Evolutionary conservation across 139 green algal species (phyloP).

Genomic region (Chlamydomonas sp.): DNA sequence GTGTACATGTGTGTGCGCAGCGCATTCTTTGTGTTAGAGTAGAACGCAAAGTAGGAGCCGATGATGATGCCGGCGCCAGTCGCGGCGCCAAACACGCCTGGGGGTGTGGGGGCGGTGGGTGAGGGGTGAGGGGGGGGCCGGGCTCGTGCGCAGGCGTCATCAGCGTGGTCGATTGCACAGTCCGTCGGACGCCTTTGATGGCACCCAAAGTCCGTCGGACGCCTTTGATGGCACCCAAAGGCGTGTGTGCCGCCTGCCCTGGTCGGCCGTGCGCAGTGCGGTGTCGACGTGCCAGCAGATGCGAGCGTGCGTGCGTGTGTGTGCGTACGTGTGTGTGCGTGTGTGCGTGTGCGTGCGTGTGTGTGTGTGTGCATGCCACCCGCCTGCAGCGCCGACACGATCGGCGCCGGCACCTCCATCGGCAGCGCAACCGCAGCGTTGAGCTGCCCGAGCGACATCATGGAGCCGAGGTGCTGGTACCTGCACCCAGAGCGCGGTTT

Average conservation of each 20-base stretch:
- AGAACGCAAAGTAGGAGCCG: slow-evolving; percentile 91
- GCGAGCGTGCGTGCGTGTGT: not conserved
- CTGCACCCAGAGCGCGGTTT: not conserved
- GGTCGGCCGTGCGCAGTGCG: too few species aligned
- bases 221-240: too few species aligned
- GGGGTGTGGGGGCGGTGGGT: too few species aligned
- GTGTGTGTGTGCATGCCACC: too few species aligned
- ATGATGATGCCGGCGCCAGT: slow-evolving; percentile 88
- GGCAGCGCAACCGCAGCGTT: slow-evolving; percentile 75
- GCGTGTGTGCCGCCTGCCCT: too few species aligned
- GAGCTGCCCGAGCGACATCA: slow-evolving; percentile 85
- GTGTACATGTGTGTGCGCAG: too few species aligned
- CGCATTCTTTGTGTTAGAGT: slow-evolving; percentile 53
- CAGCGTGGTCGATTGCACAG: not conserved
- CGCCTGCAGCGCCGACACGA: slow-evolving; percentile 21
- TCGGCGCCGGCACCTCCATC: slow-evolving; percentile 44
- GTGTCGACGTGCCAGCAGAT: too few species aligned
- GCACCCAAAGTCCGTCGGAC: too few species aligned
- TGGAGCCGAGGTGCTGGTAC: slow-evolving; percentile 96
- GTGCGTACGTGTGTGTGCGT: too few species aligned
- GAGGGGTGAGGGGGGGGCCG: slow-evolving; percentile 9
- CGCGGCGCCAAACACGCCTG: slow-evolving; percentile 78
- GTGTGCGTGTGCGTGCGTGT: too few species aligned
- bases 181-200: too few species aligned
- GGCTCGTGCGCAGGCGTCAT: too few species aligned